phyloP scores from a whole-genome alignment of 345 rosid species.

The Salix brachista region DNA sequence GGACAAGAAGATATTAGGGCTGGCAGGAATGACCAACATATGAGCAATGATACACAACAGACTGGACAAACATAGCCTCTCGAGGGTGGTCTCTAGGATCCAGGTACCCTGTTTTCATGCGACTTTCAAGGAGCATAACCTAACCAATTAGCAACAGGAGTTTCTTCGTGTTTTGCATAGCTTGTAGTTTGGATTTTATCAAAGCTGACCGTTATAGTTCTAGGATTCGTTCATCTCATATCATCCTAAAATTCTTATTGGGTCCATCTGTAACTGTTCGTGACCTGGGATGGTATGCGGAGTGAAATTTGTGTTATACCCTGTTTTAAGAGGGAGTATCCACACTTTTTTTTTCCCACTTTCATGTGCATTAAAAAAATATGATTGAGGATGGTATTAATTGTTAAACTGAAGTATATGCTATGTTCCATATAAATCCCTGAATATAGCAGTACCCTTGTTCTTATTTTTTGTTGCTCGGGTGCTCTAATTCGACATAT shows the following conservation, averaged over 20 bases:
- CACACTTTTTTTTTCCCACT: background rate
- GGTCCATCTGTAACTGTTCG: conserved; percentile 1
- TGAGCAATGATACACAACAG: conserved; percentile 33
- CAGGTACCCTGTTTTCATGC: background rate
- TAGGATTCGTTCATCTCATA: conserved; percentile 12
- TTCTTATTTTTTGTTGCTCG: background rate
- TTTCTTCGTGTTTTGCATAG: conserved; percentile 6
- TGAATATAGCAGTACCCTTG: background rate
- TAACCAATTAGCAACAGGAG: conserved; percentile 22
- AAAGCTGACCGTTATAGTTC: conserved; percentile 12
- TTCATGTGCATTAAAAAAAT: background rate
- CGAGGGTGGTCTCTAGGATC: conserved; percentile 13
- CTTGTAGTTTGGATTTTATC: conserved; percentile 16
- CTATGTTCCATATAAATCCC: background rate
- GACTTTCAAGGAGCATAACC: conserved; percentile 9
- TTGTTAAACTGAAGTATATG: background rate
- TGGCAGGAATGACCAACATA: conserved; percentile 42
- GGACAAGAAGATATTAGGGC: conserved; percentile 45
- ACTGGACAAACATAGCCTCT: conserved; percentile 15
- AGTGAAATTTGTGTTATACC: conserved; percentile 18
- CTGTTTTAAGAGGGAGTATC: conserved; percentile 18
- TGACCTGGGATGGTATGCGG: conserved; percentile 12
- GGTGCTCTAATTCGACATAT: background rate
- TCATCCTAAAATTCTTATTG: conserved; percentile 11
- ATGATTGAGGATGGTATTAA: background rate